Percentiles rank a stretch among this genome's conserved stretches.
Conservation (phyloP, 2,329 filamentous ascomycete genomes). For the Ophiostoma ips region DNA sequence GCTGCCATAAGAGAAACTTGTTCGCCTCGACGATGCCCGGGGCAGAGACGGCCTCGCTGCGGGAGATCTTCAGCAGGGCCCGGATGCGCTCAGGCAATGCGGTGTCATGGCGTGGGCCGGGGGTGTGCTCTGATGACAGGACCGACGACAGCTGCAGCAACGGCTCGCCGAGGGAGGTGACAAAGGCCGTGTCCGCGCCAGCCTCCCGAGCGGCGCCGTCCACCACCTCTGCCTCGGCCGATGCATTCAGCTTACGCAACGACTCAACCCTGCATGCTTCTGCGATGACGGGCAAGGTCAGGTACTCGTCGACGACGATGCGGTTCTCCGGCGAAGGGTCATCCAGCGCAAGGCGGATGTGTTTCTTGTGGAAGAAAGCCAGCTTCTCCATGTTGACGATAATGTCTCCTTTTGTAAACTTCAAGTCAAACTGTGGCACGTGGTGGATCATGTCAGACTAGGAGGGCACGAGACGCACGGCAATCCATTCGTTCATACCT, state of each 20-base stretch:
- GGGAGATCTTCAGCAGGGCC: constrained; percentile 11
- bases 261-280: constrained; percentile 12
- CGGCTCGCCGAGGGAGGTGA: constrained; percentile 1
- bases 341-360: constrained; percentile 14
- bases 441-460: background rate
- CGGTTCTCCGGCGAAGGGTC: constrained; percentile 4
- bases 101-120: too few relatives aligned
- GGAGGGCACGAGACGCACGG: background rate
- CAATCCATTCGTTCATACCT: constrained; percentile 31
- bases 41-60: constrained; percentile 7
- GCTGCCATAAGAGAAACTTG: constrained; percentile 18
- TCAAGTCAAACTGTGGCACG: constrained; percentile 55
- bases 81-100: constrained; percentile 5
- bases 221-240: constrained; percentile 1
- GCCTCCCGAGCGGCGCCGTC: background rate
- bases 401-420: constrained; percentile 84
- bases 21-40: constrained; percentile 12
- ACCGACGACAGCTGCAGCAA: background rate
- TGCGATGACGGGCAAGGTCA: constrained; percentile 15
- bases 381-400: constrained; percentile 72
- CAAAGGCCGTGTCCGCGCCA: too few relatives aligned
- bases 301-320: constrained; percentile 10
- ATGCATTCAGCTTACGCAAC: background rate
- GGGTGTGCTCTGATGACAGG: too few relatives aligned
- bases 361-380: constrained; percentile 52